Conservation (phyloP, 1,284 basidiomycete genomes). For the Ustilago sp. region DNA sequence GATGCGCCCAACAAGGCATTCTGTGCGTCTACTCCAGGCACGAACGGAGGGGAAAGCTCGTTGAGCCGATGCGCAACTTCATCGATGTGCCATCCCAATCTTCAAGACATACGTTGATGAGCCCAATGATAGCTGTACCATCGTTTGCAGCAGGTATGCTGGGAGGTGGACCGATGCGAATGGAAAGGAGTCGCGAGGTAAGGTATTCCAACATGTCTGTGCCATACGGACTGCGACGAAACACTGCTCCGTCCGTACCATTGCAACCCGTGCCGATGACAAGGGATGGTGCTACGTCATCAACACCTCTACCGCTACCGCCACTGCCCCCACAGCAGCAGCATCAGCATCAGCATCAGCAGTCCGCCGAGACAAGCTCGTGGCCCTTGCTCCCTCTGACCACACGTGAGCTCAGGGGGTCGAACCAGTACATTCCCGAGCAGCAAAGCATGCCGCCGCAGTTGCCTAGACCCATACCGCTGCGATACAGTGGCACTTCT, state of each 20-base stretch:
- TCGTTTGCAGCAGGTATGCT: background rate
- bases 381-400: slow-evolving; percentile 1
- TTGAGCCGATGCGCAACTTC: background rate
- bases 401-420: background rate
- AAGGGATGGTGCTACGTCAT: slow-evolving; percentile 1
- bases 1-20: slow-evolving; percentile 38
- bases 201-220: slow-evolving; percentile 13
- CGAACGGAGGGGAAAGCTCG: slow-evolving; percentile 20
- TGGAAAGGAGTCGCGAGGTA: slow-evolving; percentile 4
- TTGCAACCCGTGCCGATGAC: background rate
- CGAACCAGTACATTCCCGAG: background rate
- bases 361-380: background rate
- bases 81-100: slow-evolving; percentile 13
- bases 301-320: background rate
- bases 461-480: background rate
- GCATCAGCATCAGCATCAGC: background rate
- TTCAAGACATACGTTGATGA: background rate
- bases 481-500: background rate
- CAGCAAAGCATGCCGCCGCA: background rate
- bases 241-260: slow-evolving; percentile 8
- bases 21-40: slow-evolving; percentile 33
- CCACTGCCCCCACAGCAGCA: background rate
- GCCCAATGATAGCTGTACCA: background rate
- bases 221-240: slow-evolving; percentile 22
- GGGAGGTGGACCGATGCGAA: slow-evolving; percentile 19